These are phyloP conservation scores for Trichoderma sp. DNA, from an alignment of 2,329 filamentous ascomycete genomes.

Conservation along the genomic window DNA sequence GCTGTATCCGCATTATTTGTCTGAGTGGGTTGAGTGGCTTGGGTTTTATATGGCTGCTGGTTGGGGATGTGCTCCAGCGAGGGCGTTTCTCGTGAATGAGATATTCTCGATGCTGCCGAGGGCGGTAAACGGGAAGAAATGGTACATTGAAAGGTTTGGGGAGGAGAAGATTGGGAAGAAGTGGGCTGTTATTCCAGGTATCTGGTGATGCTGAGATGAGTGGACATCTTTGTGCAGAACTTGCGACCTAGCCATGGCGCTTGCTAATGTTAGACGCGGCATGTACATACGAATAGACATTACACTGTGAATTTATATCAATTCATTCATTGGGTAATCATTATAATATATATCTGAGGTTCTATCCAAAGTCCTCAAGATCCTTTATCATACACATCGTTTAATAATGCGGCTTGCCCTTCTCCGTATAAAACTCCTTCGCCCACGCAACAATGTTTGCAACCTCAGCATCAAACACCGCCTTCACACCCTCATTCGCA, in stretches of 20 bases:
- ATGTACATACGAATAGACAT: neutral
- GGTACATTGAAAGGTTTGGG: conserved; percentile 90
- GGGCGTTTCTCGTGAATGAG: conserved; percentile 84
- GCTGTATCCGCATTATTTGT: conserved; percentile 91
- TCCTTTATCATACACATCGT: neutral
- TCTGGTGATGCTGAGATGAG: conserved; percentile 40
- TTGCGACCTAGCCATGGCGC: neutral
- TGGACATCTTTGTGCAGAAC: neutral
- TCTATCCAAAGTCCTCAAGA: neutral
- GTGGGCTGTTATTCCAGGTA: conserved; percentile 67
- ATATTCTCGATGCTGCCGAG: conserved; percentile 86
- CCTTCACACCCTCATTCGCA: conserved; percentile 38
- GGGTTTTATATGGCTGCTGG: conserved; percentile 81
- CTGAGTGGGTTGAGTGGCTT: conserved; percentile 94
- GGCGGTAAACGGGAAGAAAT: conserved; percentile 75
- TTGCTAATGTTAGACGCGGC: neutral
- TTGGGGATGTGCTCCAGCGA: conserved; percentile 69
- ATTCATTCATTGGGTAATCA: neutral
- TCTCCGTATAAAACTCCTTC: conserved; percentile 45
- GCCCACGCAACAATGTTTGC: conserved; percentile 56
- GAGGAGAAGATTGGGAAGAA: conserved; percentile 73
- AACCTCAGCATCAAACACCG: conserved; percentile 43
- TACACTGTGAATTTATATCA: neutral
- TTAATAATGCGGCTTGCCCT: neutral
- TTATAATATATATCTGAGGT: neutral